A percentile compares a stretch with the other conserved stretches of the same genome.
These are phyloP conservation scores for Chytriomyces sp. DNA, from an alignment of 192 early-diverging fungal genomes.

Conservation along the genomic window DNA sequence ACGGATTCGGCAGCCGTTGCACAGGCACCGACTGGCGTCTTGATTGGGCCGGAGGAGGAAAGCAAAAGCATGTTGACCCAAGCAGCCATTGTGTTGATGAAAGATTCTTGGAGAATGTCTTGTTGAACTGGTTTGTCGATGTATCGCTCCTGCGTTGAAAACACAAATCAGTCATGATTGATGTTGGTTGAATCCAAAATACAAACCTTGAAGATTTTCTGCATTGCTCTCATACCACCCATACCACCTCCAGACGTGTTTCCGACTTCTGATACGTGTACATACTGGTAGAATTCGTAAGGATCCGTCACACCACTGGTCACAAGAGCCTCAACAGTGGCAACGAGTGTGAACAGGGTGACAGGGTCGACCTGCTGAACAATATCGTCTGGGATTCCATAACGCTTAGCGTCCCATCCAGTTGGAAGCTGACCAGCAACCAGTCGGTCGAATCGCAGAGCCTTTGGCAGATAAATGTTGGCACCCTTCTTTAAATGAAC, in stretches of 20 bases:
- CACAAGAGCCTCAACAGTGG: constrained; percentile 90
- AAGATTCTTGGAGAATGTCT: constrained; percentile 94
- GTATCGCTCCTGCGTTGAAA: constrained; percentile 73
- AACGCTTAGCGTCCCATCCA: constrained; percentile 90
- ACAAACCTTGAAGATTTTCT: constrained; percentile 68
- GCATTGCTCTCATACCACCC: constrained; percentile 82
- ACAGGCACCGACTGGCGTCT: constrained; percentile 91
- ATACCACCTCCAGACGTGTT: constrained; percentile 90
- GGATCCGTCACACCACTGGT: constrained; percentile 93
- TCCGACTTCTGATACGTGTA: constrained; percentile 93
- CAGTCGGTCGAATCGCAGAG: constrained; percentile 85
- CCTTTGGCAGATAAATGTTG: constrained; percentile 88
- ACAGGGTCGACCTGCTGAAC: constrained; percentile 89
- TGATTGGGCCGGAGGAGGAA: constrained; percentile 91
- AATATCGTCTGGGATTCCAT: constrained; percentile 91
- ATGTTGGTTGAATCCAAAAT: too few species aligned
- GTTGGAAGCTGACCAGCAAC: constrained; percentile 94
- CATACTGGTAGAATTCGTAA: constrained; percentile 96
- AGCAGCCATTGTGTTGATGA: constrained; percentile 93
- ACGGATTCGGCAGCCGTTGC: constrained; percentile 90
- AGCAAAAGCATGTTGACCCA: constrained; percentile 98
- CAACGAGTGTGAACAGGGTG: constrained; percentile 86
- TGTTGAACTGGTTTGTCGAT: constrained; percentile 84
- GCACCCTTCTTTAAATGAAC: constrained; percentile 88
- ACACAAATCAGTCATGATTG: too few species aligned